These are phyloP conservation scores for Penicillium sp. DNA, from an alignment of 2,329 filamentous ascomycete species.

Conservation along the genomic window DNA sequence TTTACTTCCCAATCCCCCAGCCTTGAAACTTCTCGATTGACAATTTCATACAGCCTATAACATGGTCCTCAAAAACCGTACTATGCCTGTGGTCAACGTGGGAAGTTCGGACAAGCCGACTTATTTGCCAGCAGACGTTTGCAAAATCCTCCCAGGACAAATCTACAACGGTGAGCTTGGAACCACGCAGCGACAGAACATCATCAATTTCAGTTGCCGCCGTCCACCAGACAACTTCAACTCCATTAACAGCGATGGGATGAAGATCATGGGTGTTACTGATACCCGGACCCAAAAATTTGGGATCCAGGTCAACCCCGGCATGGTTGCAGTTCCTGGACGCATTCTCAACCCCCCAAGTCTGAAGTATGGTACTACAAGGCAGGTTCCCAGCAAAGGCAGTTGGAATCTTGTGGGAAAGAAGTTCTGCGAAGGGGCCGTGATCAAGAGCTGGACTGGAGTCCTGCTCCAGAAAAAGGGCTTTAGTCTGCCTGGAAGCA, in stretches of 20 bases:
- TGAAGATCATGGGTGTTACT: constrained; percentile 13
- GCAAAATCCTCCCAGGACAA: constrained; percentile 62
- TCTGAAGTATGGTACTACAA: constrained; percentile 12
- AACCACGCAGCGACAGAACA: constrained; percentile 57
- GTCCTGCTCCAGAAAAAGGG: neutral
- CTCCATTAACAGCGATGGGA: constrained; percentile 50
- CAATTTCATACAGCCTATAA: constrained; percentile 30
- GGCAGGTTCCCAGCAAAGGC: constrained; percentile 4
- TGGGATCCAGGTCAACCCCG: constrained; percentile 4
- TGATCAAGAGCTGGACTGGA: constrained; percentile 4
- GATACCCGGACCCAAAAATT: neutral
- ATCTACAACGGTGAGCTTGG: constrained; percentile 56
- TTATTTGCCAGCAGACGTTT: constrained; percentile 64
- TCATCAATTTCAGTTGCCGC: constrained; percentile 70
- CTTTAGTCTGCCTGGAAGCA: too few species aligned
- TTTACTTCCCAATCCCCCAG: neutral
- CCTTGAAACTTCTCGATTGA: neutral
- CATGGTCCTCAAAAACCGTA: constrained; percentile 31
- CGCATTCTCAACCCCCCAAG: constrained; percentile 14
- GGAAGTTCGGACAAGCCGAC: constrained; percentile 55
- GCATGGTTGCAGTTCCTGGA: constrained; percentile 18
- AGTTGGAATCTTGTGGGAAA: constrained; percentile 19
- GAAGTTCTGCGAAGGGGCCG: constrained; percentile 5
- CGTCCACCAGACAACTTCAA: constrained; percentile 62
- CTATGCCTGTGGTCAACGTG: constrained; percentile 62